Base-by-base conservation (phyloP, 2,329 filamentous ascomycete species). In the Colletotrichum sp. region DNA sequence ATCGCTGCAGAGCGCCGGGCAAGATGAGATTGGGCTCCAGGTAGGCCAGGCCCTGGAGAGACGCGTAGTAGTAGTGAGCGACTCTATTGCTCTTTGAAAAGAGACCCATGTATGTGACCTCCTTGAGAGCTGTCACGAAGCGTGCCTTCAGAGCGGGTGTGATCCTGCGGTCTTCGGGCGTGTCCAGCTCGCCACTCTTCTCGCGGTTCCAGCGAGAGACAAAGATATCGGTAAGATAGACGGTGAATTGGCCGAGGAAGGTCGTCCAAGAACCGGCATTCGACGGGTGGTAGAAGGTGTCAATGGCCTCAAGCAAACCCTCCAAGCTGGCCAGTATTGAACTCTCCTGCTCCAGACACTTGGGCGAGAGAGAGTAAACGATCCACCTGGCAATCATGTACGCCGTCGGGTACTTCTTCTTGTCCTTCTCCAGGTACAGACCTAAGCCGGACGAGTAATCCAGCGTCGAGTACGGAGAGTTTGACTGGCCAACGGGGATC, bases 211-310 rank as follows among this genome's bases (percentile, higher is more conserved):
- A 99, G 68, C 97, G 93, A 86, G 98, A 97, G 59, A 99, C 95
- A 83, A 99, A 99, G 80, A 98, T 96, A 83, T 99, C 97, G 4
- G 96, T 94, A 7, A 99, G 89, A 84, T 98, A 98, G 83, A 96
- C 96, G 7, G 97, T 95, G 70, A 99, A 89, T 84, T 99, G 96
- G 5, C 96, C 94, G 59, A 99, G 87, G 78, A 96, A 94, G 80
- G 93, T 95, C 2, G 96, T 98, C 97, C 97, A 99, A 16, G 88
- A 88, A 16, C 97, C 97, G 68, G 96, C 95, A 83, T 99, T 99
- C 4, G 97, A 99, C 3, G 97, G 97, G 81, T 99, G 97, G 88
- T 98, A 99, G 85, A 99, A 99, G 1, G 97, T 99, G 84, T 99
- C 97, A 63, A 99, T 94, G 4, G 96, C 97, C 83, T 99, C 94